These are phyloP conservation scores for Brettanomyces custersianus DNA, from an alignment of 805 yeast genomes.

Conservation along the genomic window DNA sequence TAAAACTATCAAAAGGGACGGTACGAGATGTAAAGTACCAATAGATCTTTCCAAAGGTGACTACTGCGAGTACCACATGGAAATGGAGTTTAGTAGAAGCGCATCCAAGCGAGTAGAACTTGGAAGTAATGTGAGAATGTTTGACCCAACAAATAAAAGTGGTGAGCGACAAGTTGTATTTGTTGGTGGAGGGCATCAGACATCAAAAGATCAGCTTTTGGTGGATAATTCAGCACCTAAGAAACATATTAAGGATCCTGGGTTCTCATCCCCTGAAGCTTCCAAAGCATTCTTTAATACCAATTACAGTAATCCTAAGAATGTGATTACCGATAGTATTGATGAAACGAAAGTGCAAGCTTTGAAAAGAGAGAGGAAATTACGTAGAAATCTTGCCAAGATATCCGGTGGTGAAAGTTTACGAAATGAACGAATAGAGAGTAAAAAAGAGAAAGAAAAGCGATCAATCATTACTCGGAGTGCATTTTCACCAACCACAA, in stretches of 20 bases:
- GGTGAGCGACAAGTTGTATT: conserved; percentile 36
- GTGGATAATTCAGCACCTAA: neutral
- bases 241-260: conserved; percentile 8
- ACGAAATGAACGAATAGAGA: conserved; percentile 9
- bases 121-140: conserved; percentile 47
- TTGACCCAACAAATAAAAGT: conserved; percentile 40
- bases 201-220: conserved; percentile 1
- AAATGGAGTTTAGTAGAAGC: conserved; percentile 39
- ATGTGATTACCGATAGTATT: conserved; percentile 30
- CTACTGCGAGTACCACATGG: conserved; percentile 68
- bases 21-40: conserved; percentile 48
- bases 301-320: conserved; percentile 38
- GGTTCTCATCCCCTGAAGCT: conserved; percentile 32
- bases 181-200: conserved; percentile 20
- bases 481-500: conserved; percentile 16
- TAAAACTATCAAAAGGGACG: conserved; percentile 35
- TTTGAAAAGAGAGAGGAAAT: conserved; percentile 25
- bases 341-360: conserved; percentile 29
- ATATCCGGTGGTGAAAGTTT: conserved; percentile 18
- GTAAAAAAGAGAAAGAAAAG: conserved; percentile 12
- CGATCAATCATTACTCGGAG: conserved; percentile 18
- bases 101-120: conserved; percentile 70
- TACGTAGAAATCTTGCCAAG: conserved; percentile 24
- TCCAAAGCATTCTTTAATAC: conserved; percentile 45
- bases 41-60: conserved; percentile 45